Base-by-base conservation (phyloP, 495 filamentous ascomycete species). In the Xanthoparmelia taractica region DNA sequence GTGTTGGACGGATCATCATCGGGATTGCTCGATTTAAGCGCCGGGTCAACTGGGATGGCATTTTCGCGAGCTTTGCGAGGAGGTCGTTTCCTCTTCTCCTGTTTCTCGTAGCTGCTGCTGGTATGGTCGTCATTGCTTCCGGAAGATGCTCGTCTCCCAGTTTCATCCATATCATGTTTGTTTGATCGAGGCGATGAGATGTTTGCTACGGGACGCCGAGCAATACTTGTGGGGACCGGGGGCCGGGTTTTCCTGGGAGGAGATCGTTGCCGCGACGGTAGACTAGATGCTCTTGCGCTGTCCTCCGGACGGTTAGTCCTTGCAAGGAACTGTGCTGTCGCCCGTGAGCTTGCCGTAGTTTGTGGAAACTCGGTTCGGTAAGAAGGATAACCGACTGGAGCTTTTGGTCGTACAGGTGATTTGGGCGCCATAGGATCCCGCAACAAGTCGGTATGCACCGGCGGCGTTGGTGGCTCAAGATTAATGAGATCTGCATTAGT, bases 1-100 rank as follows among this genome's bases (percentile, higher is more conserved):
- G 71, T 73, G 4, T 65, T 72, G 8, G 67, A 71, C 27, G 75
- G 76, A 43, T 81, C 79, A 20, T 71, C 75, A 33, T 79, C 78
- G 59, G 75, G 79, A 8, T 75, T 79, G 6, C 77, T 72, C 11
- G 78, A 77, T 41, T 50, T 40, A 17, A 64, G 62, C 13, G 56
- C 63, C 7, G 65, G 62, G 27, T 66, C 68, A 5, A 62, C 67
- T 23, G 64, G 58, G 17, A 66, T 69, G 8, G 64, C 40, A 48
- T 64, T 64, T 55, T 66, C 65, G 43, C 61, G 64, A 34, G 58
- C 41, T 58, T 69, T 71, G 6, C 63, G 66, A 52, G 23, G 67
- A 56, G 45, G 70, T 71, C 36, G 61, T 64, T 27, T 73, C 63
- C 38, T 71, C 60, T 50, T 71, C 62, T 64, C 67, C 67, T n/a